Percentiles rank a stretch among this genome's conserved stretches.
Evolutionary conservation across 2,329 filamentous ascomycete species (phyloP).

Genomic region (Arthrobotrys sinensis): DNA sequence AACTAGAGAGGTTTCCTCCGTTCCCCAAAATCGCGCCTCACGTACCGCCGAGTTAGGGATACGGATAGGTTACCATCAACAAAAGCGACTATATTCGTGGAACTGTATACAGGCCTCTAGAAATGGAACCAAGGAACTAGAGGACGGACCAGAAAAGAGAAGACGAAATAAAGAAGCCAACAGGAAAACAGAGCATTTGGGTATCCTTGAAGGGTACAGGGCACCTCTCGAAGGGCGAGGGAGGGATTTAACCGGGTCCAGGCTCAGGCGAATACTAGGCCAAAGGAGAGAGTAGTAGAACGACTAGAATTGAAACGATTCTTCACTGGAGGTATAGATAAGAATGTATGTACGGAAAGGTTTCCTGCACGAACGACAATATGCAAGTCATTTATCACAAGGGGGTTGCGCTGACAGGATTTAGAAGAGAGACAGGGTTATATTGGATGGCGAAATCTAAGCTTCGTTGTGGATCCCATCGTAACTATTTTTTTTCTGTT

Average conservation of each 20-base stretch:
- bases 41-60: too few species aligned
- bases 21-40: too few species aligned
- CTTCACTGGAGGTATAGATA: slow-evolving; percentile 24
- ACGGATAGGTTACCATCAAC: too few species aligned
- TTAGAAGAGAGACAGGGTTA: slow-evolving; percentile 23
- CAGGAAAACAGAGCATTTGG: not conserved
- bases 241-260: too few species aligned
- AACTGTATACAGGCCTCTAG: not conserved
- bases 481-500: slow-evolving; percentile 29
- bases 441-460: slow-evolving; percentile 38
- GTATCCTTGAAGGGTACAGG: not conserved
- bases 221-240: not conserved
- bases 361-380: slow-evolving; percentile 26
- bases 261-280: not conserved
- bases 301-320: slow-evolving; percentile 16
- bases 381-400: slow-evolving; percentile 39
- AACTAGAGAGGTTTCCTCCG: too few species aligned
- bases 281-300: not conserved
- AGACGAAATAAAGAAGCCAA: not conserved
- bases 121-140: not conserved
- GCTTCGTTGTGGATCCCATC: not conserved
- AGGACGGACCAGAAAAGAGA: not conserved
- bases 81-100: not conserved
- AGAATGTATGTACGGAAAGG: slow-evolving; percentile 8
- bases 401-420: slow-evolving; percentile 8